Conservation (phyloP, 2,329 filamentous ascomycete species). For the Magnaporthiopsis incrustans region DNA sequence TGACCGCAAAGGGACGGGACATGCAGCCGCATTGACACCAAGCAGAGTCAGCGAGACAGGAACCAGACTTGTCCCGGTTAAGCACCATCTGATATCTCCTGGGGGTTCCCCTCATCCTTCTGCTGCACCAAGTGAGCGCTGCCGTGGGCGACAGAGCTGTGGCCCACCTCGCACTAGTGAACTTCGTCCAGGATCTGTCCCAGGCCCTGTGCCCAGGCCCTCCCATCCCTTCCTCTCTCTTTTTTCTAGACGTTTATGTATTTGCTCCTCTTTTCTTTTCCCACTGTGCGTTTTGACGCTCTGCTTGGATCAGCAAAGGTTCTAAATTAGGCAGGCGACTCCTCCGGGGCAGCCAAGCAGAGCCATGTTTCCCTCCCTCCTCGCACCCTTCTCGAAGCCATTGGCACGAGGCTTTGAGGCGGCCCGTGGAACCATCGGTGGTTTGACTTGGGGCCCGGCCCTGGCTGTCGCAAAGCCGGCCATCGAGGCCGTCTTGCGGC, state of each 20-base stretch:
- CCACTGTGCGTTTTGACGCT: background rate
- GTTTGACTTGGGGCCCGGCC: conserved; percentile 38
- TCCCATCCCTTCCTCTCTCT: too few relatives aligned
- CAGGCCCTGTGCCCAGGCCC: too few relatives aligned
- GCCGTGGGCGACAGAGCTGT: background rate
- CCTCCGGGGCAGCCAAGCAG: background rate
- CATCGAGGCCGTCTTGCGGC: conserved; percentile 35
- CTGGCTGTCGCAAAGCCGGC: conserved; percentile 37
- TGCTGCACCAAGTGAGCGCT: background rate
- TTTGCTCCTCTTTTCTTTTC: background rate
- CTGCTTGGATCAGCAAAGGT: background rate
- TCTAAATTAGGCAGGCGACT: background rate
- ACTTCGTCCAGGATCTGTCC: background rate
- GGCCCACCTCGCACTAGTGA: background rate
- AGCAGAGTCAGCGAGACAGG: background rate
- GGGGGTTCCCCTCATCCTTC: background rate
- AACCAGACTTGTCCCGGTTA: background rate
- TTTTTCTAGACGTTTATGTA: too few relatives aligned
- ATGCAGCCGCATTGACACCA: background rate
- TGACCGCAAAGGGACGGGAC: background rate
- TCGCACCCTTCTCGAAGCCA: conserved; percentile 29
- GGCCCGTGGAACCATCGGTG: conserved; percentile 33
- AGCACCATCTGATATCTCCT: background rate
- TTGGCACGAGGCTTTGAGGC: conserved; percentile 31
- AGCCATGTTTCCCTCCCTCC: conserved; percentile 8